phyloP scores from a whole-genome alignment of 371 early-diverging fungal species.

The Rhizopus microsporus region DNA sequence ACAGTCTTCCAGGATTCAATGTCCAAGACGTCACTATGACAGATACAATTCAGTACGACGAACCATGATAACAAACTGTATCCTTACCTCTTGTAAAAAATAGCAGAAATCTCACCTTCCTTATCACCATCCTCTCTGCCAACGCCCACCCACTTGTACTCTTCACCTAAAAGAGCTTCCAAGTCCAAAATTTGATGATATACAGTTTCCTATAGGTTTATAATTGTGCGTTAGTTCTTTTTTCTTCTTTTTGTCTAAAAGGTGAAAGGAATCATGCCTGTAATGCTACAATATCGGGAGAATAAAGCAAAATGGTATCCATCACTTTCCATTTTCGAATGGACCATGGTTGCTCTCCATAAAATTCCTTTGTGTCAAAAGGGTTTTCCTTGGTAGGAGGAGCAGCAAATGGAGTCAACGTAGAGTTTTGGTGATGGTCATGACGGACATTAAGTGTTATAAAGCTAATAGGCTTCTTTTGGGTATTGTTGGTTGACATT shows the following conservation, averaged over 20 bases:
- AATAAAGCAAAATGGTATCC: conserved; percentile 47
- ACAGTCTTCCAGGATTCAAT: conserved; percentile 35
- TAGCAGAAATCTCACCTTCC: conserved; percentile 44
- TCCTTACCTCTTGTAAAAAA: conserved; percentile 47
- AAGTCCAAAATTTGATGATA: conserved; percentile 50
- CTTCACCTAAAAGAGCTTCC: conserved; percentile 39
- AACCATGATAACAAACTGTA: background rate
- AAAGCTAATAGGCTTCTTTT: conserved; percentile 23
- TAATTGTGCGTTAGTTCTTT: background rate
- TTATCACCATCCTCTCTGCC: conserved; percentile 53
- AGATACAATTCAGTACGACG: background rate
- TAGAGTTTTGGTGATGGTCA: conserved; percentile 30
- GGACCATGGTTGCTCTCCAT: conserved; percentile 50
- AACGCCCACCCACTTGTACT: conserved; percentile 53
- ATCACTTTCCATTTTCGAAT: conserved; percentile 49
- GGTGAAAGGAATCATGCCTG: conserved; percentile 29
- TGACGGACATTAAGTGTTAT: conserved; percentile 52
- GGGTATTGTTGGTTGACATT: background rate
- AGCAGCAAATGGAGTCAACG: conserved; percentile 27
- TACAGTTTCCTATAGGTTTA: conserved; percentile 41
- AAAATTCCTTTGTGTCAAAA: conserved; percentile 18
- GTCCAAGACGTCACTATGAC: conserved; percentile 26
- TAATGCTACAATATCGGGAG: conserved; percentile 47
- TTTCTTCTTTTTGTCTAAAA: background rate
- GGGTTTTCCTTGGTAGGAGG: conserved; percentile 23